Percentiles rank a stretch among this genome's conserved stretches.
These are phyloP conservation scores for Teunomyces barrocoloradensis DNA, from an alignment of 805 yeast genomes.

Conservation along the genomic window DNA sequence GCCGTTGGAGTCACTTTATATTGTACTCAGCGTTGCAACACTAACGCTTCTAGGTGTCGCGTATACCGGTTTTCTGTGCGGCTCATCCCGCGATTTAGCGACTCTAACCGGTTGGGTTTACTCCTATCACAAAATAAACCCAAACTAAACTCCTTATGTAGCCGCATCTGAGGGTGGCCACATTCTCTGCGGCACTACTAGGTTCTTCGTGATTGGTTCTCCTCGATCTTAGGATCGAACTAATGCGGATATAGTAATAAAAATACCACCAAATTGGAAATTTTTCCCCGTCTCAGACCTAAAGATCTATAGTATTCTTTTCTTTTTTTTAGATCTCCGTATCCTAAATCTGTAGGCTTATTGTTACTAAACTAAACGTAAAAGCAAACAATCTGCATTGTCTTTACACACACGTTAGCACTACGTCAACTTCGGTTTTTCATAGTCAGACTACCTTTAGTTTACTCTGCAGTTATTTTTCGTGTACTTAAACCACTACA, in stretches of 20 bases:
- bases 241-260: background rate
- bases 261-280: background rate
- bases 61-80: background rate
- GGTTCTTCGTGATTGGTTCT: no score
- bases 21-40: background rate
- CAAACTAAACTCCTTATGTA: background rate
- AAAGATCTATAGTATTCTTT: no score
- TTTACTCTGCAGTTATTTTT: background rate
- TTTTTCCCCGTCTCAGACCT: background rate
- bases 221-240: background rate
- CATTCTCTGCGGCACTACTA: background rate
- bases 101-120: conserved; percentile 3
- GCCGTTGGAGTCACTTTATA: background rate
- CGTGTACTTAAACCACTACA: background rate
- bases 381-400: no score
- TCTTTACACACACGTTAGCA: no score
- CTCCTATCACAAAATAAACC: background rate
- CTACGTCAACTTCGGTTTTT: background rate
- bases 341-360: no score
- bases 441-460: background rate
- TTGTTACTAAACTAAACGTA: no score
- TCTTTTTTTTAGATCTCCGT: no score
- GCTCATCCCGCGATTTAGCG: conserved; percentile 5
- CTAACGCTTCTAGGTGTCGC: background rate
- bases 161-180: background rate